Percentiles rank a stretch among this genome's conserved stretches.
These are phyloP conservation scores for Grosmannia serpens DNA, from an alignment of 2,329 filamentous ascomycete species.

Conservation along the genomic window DNA sequence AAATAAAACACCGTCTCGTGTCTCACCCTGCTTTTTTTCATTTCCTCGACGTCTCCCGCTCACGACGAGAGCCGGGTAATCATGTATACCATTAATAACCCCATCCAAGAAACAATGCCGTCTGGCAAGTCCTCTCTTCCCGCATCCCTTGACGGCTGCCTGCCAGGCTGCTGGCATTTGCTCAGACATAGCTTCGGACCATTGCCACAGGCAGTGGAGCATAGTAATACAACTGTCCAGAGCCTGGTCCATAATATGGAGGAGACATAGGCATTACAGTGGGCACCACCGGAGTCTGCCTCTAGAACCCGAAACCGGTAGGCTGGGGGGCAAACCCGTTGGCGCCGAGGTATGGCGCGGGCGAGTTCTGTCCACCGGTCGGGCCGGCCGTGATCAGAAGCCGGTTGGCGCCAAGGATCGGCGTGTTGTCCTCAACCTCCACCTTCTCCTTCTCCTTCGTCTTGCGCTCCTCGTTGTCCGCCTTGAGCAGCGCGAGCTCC, in stretches of 20 bases:
- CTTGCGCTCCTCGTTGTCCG: conserved; percentile 69
- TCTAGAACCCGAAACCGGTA: conserved; percentile 61
- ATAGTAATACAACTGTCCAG: neutral
- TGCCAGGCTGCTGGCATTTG: neutral
- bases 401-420: conserved; percentile 77
- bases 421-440: conserved; percentile 86
- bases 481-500: conserved; percentile 74
- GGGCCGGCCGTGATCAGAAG: conserved; percentile 96
- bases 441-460: conserved; percentile 32
- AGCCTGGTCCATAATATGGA: neutral
- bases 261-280: neutral
- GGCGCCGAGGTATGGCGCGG: conserved; percentile 61
- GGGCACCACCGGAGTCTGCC: conserved; percentile 15
- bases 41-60: neutral
- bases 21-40: neutral
- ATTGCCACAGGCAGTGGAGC: neutral
- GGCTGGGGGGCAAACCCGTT: conserved; percentile 86
- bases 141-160: neutral
- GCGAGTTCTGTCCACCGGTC: conserved; percentile 41
- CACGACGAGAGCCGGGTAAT: neutral
- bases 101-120: neutral
- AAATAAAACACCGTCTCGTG: neutral
- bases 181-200: neutral
- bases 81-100: neutral
- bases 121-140: neutral